Conservation (phyloP, 371 early-diverging fungal genomes). For the Funneliformis caledonium region DNA sequence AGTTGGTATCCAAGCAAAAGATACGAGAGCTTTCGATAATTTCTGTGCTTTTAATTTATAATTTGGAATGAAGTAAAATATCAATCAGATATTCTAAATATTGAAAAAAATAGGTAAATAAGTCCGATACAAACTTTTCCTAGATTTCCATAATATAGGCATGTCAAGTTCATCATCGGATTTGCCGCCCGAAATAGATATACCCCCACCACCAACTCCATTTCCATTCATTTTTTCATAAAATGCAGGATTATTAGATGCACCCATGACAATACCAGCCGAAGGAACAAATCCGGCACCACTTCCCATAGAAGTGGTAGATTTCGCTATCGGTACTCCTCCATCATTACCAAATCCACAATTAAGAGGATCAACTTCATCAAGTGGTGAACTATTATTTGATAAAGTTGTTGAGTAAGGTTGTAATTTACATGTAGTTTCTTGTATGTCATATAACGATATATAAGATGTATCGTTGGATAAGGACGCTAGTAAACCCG, state of each 20-base stretch:
- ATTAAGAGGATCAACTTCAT: neutral
- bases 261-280: too few relatives aligned
- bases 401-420: neutral
- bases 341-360: constrained; percentile 28
- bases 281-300: neutral
- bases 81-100: neutral
- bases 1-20: constrained; percentile 70
- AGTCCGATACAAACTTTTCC: constrained; percentile 53
- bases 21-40: constrained; percentile 53
- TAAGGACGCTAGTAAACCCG: constrained; percentile 69
- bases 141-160: constrained; percentile 69
- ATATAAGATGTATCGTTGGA: constrained; percentile 63
- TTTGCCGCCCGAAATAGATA: neutral
- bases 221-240: constrained; percentile 37
- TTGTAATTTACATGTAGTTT: constrained; percentile 45
- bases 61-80: neutral
- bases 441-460: constrained; percentile 72
- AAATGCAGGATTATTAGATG: constrained; percentile 10
- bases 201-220: constrained; percentile 34
- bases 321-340: neutral
- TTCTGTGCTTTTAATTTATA: constrained; percentile 48
- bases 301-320: neutral
- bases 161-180: constrained; percentile 52
- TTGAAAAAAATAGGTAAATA: neutral
- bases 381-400: neutral